Evolutionary conservation across 768 basidiomycete genomes (phyloP).

Genomic region (Podaxis sp.): DNA sequence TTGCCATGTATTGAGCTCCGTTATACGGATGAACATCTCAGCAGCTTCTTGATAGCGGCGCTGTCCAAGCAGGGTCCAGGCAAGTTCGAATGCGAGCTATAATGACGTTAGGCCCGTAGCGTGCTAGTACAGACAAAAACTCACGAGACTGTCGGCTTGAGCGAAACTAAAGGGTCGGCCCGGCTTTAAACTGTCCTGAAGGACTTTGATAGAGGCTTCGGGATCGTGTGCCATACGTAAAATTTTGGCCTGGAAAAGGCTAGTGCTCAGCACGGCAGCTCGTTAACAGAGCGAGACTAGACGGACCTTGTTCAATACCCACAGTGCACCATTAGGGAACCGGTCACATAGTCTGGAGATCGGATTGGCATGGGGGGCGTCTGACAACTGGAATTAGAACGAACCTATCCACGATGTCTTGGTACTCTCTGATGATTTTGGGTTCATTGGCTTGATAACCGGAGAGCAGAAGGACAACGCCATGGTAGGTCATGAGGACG

Average conservation of each 20-base stretch:
- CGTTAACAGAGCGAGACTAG: background rate
- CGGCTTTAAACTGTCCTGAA: constrained; percentile 56
- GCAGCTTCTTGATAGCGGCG: constrained; percentile 61
- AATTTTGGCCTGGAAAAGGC: constrained; percentile 59
- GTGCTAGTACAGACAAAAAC: constrained; percentile 16
- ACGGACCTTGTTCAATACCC: constrained; percentile 67
- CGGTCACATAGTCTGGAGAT: constrained; percentile 46
- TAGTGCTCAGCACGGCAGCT: background rate
- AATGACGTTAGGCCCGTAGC: background rate
- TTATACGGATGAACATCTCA: constrained; percentile 61
- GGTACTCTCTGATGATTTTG: constrained; percentile 61
- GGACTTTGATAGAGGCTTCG: constrained; percentile 59
- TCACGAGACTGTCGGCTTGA: constrained; percentile 72
- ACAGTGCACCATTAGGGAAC: constrained; percentile 68
- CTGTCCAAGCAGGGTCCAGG: constrained; percentile 60
- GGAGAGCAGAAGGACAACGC: constrained; percentile 63
- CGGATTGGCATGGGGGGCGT: background rate
- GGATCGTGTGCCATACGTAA: constrained; percentile 68
- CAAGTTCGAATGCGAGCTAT: constrained; percentile 74
- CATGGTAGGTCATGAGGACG: constrained; percentile 80
- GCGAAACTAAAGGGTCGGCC: constrained; percentile 55
- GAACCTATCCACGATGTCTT: constrained; percentile 61
- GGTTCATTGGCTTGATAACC: constrained; percentile 78
- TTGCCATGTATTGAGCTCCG: constrained; percentile 69
- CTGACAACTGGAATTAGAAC: constrained; percentile 17